These are phyloP conservation scores for Solanum okadae DNA, from an alignment of 257 asterid genomes.

Conservation along the genomic window DNA sequence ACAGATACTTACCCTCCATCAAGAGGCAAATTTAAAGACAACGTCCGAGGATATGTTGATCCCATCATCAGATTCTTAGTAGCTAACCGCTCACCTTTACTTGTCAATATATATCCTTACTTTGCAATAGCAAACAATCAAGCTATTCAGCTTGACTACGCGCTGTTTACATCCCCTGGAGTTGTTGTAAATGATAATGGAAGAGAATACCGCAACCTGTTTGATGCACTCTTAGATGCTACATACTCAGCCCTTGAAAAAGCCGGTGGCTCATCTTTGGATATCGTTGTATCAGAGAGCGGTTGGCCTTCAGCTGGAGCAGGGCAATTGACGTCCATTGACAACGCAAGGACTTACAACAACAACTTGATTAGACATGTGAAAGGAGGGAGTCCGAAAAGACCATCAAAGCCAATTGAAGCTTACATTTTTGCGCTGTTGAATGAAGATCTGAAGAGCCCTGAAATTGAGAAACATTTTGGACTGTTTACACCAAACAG, in stretches of 20 bases:
- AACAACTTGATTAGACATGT: constrained; percentile 15
- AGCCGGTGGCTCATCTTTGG: constrained; percentile 17
- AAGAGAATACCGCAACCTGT: constrained; percentile 11
- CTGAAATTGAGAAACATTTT: constrained; percentile 16
- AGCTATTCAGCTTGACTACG: constrained; percentile 7
- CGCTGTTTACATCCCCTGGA: constrained; percentile 15
- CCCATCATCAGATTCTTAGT: constrained; percentile 21
- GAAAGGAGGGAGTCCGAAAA: constrained; percentile 15
- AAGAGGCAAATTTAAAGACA: constrained; percentile 4
- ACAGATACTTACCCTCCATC: constrained; percentile 13
- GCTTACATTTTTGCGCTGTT: constrained; percentile 26
- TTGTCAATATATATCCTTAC: constrained; percentile 21
- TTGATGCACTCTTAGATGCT: constrained; percentile 27
- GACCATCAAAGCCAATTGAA: constrained; percentile 17
- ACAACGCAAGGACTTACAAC: constrained; percentile 19
- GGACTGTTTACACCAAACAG: constrained; percentile 13
- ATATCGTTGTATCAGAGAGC: constrained; percentile 29
- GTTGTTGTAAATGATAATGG: constrained; percentile 9
- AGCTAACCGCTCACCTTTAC: constrained; percentile 11
- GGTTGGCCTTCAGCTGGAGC: constrained; percentile 38
- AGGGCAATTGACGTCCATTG: constrained; percentile 2
- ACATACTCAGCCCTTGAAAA: constrained; percentile 21
- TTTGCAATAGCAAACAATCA: neutral
- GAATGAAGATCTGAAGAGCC: constrained; percentile 21
- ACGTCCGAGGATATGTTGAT: constrained; percentile 2